Evolutionary conservation across 768 basidiomycete species (phyloP).

Genomic region (Suillus sp.): DNA sequence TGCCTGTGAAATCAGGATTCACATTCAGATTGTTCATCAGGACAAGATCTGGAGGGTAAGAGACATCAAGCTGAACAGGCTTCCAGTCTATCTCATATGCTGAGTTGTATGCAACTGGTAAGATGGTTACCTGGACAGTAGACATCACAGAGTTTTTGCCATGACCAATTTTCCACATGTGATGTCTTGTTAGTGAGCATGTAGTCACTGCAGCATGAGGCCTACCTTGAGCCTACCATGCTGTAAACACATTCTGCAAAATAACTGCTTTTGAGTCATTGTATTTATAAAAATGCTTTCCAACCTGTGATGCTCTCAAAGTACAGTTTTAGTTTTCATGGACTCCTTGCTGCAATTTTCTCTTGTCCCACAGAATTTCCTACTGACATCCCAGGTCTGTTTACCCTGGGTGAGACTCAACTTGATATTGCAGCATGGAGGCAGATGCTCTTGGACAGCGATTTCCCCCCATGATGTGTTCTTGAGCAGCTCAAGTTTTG

Average conservation of each 20-base stretch:
- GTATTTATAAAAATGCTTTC: not conserved
- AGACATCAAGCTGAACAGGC: constrained; percentile 34
- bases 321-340: not conserved
- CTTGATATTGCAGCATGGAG: not conserved
- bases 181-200: no score
- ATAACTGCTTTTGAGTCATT: no score
- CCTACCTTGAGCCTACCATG: no score
- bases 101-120: not conserved
- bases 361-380: not conserved
- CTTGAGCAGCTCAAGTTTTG: not conserved
- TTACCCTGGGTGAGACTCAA: not conserved
- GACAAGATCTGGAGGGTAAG: constrained; percentile 18
- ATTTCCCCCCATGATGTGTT: not conserved
- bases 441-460: not conserved
- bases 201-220: no score
- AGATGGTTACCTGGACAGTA: no score
- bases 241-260: no score
- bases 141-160: no score
- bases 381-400: not conserved
- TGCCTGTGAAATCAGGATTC: constrained; percentile 33
- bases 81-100: constrained; percentile 26
- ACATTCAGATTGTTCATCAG: constrained; percentile 19
- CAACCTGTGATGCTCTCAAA: not conserved
- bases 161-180: no score
- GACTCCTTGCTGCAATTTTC: not conserved